These are phyloP conservation scores for Apiospora rasikravindrae DNA, from an alignment of 2,329 filamentous ascomycete species.

Conservation along the genomic window DNA sequence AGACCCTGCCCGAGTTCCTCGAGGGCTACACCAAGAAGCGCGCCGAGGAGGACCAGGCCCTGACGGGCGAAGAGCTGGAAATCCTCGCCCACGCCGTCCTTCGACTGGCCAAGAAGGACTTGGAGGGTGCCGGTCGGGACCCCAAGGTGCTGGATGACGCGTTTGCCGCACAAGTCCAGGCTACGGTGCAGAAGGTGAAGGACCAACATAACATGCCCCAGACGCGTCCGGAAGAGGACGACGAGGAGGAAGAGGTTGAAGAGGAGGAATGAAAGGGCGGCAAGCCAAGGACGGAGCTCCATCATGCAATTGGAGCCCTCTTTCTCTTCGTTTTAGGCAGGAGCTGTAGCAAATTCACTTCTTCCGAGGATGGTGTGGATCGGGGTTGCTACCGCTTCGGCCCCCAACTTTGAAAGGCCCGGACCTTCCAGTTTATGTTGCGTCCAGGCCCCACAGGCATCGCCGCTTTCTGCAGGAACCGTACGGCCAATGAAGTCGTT, in stretches of 20 bases:
- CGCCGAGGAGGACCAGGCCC: conserved; percentile 15
- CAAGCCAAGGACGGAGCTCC: background rate
- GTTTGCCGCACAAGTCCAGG: conserved; percentile 21
- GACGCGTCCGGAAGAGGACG: conserved; percentile 19
- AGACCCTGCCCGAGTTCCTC: conserved; percentile 27
- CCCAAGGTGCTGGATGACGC: conserved; percentile 22
- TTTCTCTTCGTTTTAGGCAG: conserved; percentile 8
- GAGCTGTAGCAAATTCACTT: background rate
- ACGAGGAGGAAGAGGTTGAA: background rate
- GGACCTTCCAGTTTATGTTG: conserved; percentile 1
- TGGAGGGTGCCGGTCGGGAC: conserved; percentile 26
- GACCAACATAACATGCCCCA: conserved; percentile 23
- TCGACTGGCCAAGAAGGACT: conserved; percentile 26
- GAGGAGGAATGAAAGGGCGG: conserved; percentile 3
- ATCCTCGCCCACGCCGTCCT: conserved; percentile 24
- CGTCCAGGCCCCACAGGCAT: background rate
- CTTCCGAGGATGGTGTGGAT: background rate
- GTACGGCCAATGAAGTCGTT: background rate
- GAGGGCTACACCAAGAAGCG: conserved; percentile 23
- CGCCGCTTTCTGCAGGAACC: background rate
- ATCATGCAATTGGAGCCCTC: background rate
- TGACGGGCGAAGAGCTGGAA: conserved; percentile 26
- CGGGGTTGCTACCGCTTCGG: background rate
- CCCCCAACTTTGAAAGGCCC: background rate
- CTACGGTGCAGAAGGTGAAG: conserved; percentile 23